phyloP scores from a whole-genome alignment of 192 early-diverging fungal genomes.

The Linnemannia hyalina region DNA sequence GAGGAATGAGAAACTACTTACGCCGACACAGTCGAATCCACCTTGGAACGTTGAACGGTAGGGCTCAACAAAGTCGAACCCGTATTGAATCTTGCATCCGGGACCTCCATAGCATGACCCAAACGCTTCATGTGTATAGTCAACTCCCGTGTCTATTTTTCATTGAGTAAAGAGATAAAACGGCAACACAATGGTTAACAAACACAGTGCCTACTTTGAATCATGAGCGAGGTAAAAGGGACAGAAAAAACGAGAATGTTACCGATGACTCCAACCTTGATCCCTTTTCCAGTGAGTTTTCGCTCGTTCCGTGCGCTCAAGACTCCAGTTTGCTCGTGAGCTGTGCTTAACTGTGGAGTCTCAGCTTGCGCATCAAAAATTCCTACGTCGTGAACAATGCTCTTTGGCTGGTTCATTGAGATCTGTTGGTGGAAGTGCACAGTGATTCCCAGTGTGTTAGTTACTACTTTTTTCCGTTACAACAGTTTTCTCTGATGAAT shows the following conservation, averaged over 20 bases:
- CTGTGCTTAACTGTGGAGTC: conserved; percentile 42
- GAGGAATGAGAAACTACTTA: neutral
- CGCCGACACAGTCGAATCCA: conserved; percentile 45
- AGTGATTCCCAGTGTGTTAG: neutral
- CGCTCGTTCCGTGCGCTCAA: conserved; percentile 34
- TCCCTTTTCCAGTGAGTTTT: conserved; percentile 28
- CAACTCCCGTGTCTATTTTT: conserved; percentile 62
- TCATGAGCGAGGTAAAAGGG: too few relatives aligned
- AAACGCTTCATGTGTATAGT: conserved; percentile 70
- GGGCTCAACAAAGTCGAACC: conserved; percentile 70
- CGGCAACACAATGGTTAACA: neutral
- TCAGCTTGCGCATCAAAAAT: conserved; percentile 18
- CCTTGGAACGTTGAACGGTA: neutral
- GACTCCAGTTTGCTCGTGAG: conserved; percentile 60
- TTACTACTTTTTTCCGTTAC: too few relatives aligned
- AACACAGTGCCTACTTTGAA: neutral
- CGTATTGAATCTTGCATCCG: conserved; percentile 70
- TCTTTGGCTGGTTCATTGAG: conserved; percentile 29
- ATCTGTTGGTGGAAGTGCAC: neutral
- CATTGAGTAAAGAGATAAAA: neutral
- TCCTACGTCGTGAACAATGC: conserved; percentile 17
- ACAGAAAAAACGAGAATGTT: neutral
- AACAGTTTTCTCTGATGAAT: neutral
- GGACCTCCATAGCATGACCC: conserved; percentile 73
- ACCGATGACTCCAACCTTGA: conserved; percentile 67